Percentiles rank a stretch among this genome's conserved stretches.
Evolutionary conservation across 1,284 basidiomycete genomes (phyloP).

Genomic region (Rhodotorula sp.): DNA sequence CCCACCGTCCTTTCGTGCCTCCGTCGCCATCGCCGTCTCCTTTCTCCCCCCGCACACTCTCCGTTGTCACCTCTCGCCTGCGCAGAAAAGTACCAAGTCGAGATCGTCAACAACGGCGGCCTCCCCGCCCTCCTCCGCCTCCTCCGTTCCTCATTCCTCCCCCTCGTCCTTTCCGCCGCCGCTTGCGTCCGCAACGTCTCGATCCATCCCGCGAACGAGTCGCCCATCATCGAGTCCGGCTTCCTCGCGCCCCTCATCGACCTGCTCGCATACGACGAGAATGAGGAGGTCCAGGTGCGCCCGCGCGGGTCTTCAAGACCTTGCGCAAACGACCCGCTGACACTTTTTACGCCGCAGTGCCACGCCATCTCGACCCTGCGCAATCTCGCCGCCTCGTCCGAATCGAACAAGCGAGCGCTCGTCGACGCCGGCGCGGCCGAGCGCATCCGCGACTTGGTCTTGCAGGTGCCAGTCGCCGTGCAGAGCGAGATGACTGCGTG

Average conservation of each 20-base stretch:
- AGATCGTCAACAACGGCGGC: constrained; percentile 96
- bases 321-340: too few relatives aligned
- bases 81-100: constrained; percentile 95
- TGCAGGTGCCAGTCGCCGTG: constrained; percentile 92
- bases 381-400: constrained; percentile 93
- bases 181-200: constrained; percentile 99
- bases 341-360: constrained; percentile 59
- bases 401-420: constrained; percentile 98
- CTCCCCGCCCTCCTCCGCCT: constrained; percentile 89
- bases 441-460: constrained; percentile 92
- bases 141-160: constrained; percentile 93
- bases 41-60: background rate
- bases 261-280: constrained; percentile 93
- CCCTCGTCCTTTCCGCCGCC: constrained; percentile 96
- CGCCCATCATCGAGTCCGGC: constrained; percentile 97
- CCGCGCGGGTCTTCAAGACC: too few relatives aligned
- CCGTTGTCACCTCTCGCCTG: background rate
- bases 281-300: constrained; percentile 85
- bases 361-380: constrained; percentile 98
- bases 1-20: background rate
- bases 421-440: constrained; percentile 98
- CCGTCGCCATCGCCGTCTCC: too few relatives aligned
- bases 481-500: constrained; percentile 99
- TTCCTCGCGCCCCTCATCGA: constrained; percentile 96
- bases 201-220: constrained; percentile 97